A percentile compares a stretch with the other conserved stretches of the same genome.
These are phyloP conservation scores for Cryptosporidium bovis DNA, from an alignment of 169 alveolate genomes.

Conservation along the genomic window DNA sequence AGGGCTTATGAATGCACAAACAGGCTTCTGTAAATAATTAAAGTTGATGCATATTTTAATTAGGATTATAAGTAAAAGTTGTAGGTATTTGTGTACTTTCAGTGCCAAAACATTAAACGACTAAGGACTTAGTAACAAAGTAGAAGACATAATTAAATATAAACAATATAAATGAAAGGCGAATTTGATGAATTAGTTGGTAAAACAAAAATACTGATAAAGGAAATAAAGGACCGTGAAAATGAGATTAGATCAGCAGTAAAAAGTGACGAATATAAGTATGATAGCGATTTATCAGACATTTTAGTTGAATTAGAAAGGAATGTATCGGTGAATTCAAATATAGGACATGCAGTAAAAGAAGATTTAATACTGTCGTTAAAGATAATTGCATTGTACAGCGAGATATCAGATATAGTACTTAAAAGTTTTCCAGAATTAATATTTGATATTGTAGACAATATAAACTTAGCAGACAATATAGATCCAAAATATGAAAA, in stretches of 20 bases:
- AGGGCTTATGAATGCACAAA: no score
- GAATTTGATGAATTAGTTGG: background rate
- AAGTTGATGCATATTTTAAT: no score
- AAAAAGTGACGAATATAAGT: background rate
- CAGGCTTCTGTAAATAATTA: no score
- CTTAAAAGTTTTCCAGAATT: constrained; percentile 17
- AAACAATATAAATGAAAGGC: background rate
- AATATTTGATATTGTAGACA: constrained; percentile 13
- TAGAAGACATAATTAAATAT: background rate
- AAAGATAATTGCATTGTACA: constrained; percentile 1
- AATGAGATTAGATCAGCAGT: background rate
- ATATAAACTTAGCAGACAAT: background rate
- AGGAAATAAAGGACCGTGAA: background rate
- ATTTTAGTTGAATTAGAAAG: background rate
- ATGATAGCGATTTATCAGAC: background rate
- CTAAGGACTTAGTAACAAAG: background rate
- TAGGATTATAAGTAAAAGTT: no score
- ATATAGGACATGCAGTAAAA: background rate
- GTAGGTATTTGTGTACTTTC: no score
- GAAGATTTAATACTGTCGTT: background rate
- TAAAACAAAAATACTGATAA: background rate
- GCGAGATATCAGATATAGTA: constrained; percentile 20
- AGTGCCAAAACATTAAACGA: no score
- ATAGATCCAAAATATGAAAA: background rate
- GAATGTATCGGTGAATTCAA: background rate